Evolutionary conservation across 139 green algal species (phyloP).

Genomic region (Astrephomene gubernaculifera): DNA sequence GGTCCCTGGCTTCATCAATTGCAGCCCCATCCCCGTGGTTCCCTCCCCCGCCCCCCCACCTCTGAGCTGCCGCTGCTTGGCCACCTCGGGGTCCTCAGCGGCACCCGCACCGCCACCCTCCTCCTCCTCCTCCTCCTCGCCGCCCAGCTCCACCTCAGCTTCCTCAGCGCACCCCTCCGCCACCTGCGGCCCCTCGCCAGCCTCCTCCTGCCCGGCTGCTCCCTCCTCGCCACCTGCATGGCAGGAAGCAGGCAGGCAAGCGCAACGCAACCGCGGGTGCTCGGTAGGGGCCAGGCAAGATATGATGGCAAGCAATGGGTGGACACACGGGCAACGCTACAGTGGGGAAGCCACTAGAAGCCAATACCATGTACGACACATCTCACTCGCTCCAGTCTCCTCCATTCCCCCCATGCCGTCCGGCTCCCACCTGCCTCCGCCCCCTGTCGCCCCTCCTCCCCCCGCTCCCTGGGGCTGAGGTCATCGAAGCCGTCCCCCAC

Average conservation of each 20-base stretch:
- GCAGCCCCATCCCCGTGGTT: not conserved
- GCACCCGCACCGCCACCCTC: not conserved
- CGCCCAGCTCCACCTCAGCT: not conserved
- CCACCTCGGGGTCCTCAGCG: conserved; percentile 3
- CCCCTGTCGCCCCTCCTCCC: not conserved
- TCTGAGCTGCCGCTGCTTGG: conserved; percentile 21
- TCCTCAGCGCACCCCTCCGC: not conserved
- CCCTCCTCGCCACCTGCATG: no score
- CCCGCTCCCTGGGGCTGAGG: not conserved
- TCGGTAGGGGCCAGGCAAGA: no score
- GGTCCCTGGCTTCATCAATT: no score
- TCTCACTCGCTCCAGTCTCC: no score
- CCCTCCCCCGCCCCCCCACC: not conserved
- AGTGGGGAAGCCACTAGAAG: no score
- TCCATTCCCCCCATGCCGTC: no score
- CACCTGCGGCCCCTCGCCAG: not conserved
- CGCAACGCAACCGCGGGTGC: no score
- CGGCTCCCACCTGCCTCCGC: not conserved
- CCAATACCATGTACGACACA: no score
- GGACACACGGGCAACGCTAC: no score
- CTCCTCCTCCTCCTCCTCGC: not conserved
- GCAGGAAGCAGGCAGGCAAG: no score
- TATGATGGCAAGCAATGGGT: no score
- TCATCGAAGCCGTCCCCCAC: conserved; percentile 20
- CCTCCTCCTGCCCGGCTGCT: not conserved